These are phyloP conservation scores for Auricularia cornea DNA, from an alignment of 768 basidiomycete genomes.

Conservation along the genomic window DNA sequence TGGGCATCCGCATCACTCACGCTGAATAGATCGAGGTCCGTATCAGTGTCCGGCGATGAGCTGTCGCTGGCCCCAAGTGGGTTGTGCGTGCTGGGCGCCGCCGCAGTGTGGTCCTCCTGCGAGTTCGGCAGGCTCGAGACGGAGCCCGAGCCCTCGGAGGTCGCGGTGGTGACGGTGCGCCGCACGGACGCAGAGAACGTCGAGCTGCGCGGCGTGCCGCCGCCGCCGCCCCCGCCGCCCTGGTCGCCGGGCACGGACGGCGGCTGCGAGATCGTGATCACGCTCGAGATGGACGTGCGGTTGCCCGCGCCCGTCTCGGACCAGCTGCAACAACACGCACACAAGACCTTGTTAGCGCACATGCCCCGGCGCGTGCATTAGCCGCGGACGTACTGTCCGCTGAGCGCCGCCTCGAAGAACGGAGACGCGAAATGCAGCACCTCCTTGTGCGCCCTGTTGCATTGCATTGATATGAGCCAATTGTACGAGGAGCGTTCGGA, in stretches of 20 bases:
- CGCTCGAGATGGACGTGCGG: constrained; percentile 69
- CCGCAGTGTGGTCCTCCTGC: not conserved
- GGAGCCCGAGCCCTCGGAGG: not conserved
- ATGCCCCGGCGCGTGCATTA: no score
- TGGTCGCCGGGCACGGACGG: constrained; percentile 48
- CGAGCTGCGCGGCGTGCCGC: constrained; percentile 1
- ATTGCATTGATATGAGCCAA: not conserved
- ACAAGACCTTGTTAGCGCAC: no score
- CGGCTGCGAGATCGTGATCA: constrained; percentile 77
- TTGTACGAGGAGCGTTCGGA: not conserved
- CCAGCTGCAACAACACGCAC: constrained; percentile 69
- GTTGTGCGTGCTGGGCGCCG: not conserved
- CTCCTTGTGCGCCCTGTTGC: constrained; percentile 78
- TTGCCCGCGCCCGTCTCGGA: constrained; percentile 64
- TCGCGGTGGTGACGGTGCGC: not conserved
- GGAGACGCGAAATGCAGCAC: constrained; percentile 89
- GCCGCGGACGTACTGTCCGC: constrained; percentile 39
- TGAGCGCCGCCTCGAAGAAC: constrained; percentile 86
- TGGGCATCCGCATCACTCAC: not conserved
- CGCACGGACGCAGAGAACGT: constrained; percentile 1
- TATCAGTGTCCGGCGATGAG: not conserved
- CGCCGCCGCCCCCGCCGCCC: constrained; percentile 14
- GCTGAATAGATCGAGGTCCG: not conserved
- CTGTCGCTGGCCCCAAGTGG: not conserved
- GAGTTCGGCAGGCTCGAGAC: not conserved